phyloP scores from a whole-genome alignment of 129 eudicot genomes.

The Dittrichia graveolens region DNA sequence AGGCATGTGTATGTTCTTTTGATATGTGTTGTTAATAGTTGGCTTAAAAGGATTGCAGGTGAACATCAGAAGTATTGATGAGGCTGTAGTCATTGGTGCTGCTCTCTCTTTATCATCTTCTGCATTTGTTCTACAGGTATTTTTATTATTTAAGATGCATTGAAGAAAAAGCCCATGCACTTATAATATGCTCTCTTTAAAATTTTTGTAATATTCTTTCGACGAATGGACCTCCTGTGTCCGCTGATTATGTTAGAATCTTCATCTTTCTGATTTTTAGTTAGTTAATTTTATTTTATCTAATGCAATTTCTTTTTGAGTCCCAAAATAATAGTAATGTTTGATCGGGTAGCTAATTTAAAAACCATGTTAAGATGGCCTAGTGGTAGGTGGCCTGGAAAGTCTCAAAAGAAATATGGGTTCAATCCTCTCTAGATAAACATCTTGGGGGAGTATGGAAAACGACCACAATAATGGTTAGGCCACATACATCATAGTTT shows the following conservation, averaged over 20 bases:
- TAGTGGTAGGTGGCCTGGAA: too few species aligned
- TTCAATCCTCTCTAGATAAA: too few species aligned
- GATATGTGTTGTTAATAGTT: slow-evolving; percentile 21
- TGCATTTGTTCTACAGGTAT: slow-evolving; percentile 97
- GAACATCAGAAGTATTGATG: slow-evolving; percentile 92
- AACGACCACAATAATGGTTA: too few species aligned
- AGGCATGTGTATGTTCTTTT: background rate
- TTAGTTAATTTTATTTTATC: background rate
- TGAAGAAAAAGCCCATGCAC: background rate
- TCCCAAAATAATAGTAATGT: background rate
- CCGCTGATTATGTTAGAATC: too few species aligned
- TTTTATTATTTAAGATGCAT: slow-evolving; percentile 8
- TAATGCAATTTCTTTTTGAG: background rate
- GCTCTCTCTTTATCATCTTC: slow-evolving; percentile 97
- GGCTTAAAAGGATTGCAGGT: slow-evolving; percentile 55
- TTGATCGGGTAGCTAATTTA: background rate
- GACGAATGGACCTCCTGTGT: background rate
- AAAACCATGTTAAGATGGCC: too few species aligned
- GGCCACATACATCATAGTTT: too few species aligned
- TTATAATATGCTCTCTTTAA: background rate
- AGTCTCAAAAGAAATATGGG: too few species aligned
- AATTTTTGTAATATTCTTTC: background rate
- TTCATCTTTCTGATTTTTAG: background rate
- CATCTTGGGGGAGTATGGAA: too few species aligned
- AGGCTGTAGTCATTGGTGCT: slow-evolving; percentile 95